Percentiles rank a stretch among this genome's conserved stretches.
Conservation (phyloP, 73 alveolate species). For the Diophrys appendiculata region DNA sequence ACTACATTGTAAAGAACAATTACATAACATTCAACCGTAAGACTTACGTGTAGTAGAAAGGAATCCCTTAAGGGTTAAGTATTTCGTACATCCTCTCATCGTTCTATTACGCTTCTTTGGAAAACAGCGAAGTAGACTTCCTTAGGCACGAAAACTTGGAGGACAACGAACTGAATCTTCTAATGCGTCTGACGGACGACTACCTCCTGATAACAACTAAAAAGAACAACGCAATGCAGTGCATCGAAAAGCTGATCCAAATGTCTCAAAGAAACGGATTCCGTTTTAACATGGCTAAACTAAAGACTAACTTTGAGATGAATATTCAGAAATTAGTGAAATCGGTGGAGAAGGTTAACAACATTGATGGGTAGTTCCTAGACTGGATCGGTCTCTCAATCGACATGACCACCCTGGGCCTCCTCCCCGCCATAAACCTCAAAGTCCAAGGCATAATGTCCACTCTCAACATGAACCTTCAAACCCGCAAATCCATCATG, state of each 20-base stretch:
- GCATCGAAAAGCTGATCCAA: constrained; percentile 48
- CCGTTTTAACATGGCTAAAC: constrained; percentile 63
- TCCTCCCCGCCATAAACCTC: constrained; percentile 42
- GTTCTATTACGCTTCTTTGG: constrained; percentile 62
- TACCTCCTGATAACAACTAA: constrained; percentile 61
- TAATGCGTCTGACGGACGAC: constrained; percentile 74
- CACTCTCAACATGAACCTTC: constrained; percentile 60
- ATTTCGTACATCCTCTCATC: constrained; percentile 63
- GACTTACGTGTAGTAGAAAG: neutral
- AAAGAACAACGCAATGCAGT: constrained; percentile 51
- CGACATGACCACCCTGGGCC: constrained; percentile 41
- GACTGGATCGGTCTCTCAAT: constrained; percentile 71
- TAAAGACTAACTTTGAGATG: constrained; percentile 54
- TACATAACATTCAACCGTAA: neutral
- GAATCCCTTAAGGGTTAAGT: constrained; percentile 36
- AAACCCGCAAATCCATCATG: constrained; percentile 39
- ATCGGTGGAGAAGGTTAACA: constrained; percentile 16
- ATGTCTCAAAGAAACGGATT: constrained; percentile 43
- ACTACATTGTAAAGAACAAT: neutral
- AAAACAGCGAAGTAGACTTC: constrained; percentile 46
- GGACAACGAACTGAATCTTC: constrained; percentile 40
- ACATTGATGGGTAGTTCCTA: constrained; percentile 30
- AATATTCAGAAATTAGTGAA: constrained; percentile 37
- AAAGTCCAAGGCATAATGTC: constrained; percentile 43
- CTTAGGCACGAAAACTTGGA: constrained; percentile 31